phyloP scores from a whole-genome alignment of 129 eudicot species.

The Dittrichia graveolens region DNA sequence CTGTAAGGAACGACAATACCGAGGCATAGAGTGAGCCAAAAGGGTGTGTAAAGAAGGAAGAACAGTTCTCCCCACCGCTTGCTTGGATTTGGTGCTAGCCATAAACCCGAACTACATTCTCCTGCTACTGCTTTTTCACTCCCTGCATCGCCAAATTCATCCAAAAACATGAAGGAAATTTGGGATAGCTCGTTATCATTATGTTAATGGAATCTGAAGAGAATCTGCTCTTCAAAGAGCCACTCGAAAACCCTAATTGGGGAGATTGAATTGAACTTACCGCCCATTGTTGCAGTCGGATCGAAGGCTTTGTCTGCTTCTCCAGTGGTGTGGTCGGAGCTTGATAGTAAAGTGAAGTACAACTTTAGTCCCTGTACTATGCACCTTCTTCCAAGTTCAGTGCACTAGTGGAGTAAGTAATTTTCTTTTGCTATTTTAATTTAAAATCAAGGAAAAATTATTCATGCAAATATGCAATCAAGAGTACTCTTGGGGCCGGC shows the following conservation, averaged over 20 bases:
- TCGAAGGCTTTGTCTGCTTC: conserved; percentile 22
- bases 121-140: conserved; percentile 25
- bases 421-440: too few species aligned
- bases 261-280: conserved; percentile 33
- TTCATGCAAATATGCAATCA: too few species aligned
- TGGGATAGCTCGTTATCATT: not conserved
- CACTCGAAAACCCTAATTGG: conserved; percentile 20
- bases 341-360: not conserved
- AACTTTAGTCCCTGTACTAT: conserved; percentile 5
- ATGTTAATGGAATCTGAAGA: not conserved
- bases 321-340: conserved; percentile 1
- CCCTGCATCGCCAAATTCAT: conserved; percentile 36
- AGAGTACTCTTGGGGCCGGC: too few species aligned
- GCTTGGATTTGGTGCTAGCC: conserved; percentile 90
- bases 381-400: too few species aligned
- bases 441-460: too few species aligned
- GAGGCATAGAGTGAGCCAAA: conserved; percentile 95
- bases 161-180: conserved; percentile 2
- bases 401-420: too few species aligned
- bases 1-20: conserved; percentile 89
- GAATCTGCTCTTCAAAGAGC: not conserved
- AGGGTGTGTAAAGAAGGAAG: conserved; percentile 81
- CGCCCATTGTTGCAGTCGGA: conserved; percentile 46
- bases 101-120: conserved; percentile 41
- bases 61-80: conserved; percentile 93